phyloP scores from a whole-genome alignment of 805 yeast genomes.

The Komagataella phaffii region DNA sequence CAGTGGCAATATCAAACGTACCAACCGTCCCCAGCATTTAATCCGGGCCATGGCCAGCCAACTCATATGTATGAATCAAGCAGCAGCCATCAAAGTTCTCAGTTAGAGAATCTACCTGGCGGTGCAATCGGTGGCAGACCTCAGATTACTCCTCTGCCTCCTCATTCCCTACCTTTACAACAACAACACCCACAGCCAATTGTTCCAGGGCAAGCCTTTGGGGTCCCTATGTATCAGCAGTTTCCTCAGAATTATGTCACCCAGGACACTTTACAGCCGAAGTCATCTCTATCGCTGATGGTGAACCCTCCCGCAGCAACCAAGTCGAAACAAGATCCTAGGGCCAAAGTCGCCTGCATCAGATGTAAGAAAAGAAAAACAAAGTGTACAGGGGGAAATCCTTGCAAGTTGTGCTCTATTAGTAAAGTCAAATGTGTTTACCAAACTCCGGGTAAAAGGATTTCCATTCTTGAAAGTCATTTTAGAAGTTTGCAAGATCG shows the following conservation, averaged over 20 bases:
- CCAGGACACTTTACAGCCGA: not conserved
- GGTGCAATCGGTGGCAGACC: not conserved
- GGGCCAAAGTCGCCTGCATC: constrained; percentile 25
- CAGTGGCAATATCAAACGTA: not conserved
- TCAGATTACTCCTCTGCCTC: not conserved
- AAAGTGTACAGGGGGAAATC: constrained; percentile 57
- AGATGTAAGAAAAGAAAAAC: constrained; percentile 53
- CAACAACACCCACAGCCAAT: not conserved
- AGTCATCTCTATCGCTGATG: not conserved
- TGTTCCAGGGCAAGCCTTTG: not conserved
- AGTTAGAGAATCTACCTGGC: not conserved
- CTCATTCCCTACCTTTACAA: not conserved
- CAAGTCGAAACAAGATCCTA: not conserved
- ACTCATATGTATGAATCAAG: not conserved
- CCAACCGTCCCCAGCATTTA: not conserved
- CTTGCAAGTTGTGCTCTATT: constrained; percentile 42
- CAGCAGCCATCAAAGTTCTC: not conserved
- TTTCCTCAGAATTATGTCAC: not conserved
- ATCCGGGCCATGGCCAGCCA: not conserved
- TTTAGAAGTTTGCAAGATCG: constrained; percentile 47
- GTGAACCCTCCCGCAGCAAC: not conserved
- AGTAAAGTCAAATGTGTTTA: constrained; percentile 48
- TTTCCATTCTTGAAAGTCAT: constrained; percentile 52
- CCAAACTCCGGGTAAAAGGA: constrained; percentile 47
- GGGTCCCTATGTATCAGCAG: not conserved